Conservation (phyloP, 1,284 basidiomycete genomes). For the Ceratobasidium sp. region DNA sequence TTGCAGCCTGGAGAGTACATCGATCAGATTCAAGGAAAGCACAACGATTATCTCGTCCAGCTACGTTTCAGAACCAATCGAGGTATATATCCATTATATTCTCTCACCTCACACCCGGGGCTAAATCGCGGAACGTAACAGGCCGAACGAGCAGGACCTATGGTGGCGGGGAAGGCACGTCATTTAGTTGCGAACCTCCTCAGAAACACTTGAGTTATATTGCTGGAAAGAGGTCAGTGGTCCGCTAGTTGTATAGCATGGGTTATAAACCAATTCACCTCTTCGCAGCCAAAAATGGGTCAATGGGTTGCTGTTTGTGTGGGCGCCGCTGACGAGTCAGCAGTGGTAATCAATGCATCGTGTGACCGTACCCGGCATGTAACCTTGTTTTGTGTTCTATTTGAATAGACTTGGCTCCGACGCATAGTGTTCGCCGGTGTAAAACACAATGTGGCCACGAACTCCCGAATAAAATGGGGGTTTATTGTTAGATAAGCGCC, state of each 20-base stretch:
- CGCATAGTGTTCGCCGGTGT: too few species aligned
- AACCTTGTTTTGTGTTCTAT: too few species aligned
- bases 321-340: too few species aligned
- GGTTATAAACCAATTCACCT: too few species aligned
- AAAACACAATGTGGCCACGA: too few species aligned
- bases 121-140: background rate
- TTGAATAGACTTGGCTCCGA: too few species aligned
- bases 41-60: background rate
- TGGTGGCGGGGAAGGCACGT: background rate
- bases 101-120: background rate
- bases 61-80: background rate
- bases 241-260: background rate
- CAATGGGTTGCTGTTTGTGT: conserved; percentile 27
- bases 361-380: too few species aligned
- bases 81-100: background rate
- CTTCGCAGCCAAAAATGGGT: conserved; percentile 11
- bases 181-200: background rate
- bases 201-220: background rate
- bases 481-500: too few species aligned
- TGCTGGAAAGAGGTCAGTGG: conserved; percentile 2
- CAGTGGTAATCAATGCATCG: too few species aligned
- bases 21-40: background rate
- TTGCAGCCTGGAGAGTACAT: background rate
- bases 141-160: background rate
- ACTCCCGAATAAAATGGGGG: too few species aligned